Base-by-base conservation (phyloP, 1,139 yeast genomes). In the Pichia norvegensis region DNA sequence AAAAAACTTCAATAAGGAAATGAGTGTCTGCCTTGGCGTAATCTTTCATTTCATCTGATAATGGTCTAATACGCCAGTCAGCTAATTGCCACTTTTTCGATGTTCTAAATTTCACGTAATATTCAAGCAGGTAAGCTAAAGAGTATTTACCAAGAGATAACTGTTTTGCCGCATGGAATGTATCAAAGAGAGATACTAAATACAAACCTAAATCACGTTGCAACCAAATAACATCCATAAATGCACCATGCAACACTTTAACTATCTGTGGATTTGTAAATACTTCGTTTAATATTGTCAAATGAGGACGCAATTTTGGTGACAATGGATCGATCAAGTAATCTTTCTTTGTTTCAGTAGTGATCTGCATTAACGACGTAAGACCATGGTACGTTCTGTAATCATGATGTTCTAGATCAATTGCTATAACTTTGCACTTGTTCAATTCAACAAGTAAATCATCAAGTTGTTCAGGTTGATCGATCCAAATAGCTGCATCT, bases 401-500 rank as follows among this genome's bases (percentile, higher is more conserved):
- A 59, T 90, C 97, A 61, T 94, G 98, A 64, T 94, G 98, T 61
- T 94, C 99, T 54, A 94, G 74, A 71, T 94, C 99, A n/a, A 94
- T 83, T 0, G 98, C 98, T 38, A 94, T 76, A 52, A 79, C 95
- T 1, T 70, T 65, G 51, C 73, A 72, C 2, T 62, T 58, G 41
- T 65, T 63, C 44, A 94, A 69, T 13, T 70, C 74, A 0, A 66
- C 59, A 1, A 87, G 57, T 84, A 94, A 77, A 6, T 61, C 62
- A 0, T 67, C 57, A 35, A 92, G 63, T 33, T 69, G 67, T 17
- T 73, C 79, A 1, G 67, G 66, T 2, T 73, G 72, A 52, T 84
- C 88, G 1, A 94, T 85, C 85, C 92, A 87, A 1, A 67, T 72
- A 3, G 92, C 83, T 8, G 67, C 70, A 1, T 70, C 58, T 2